Evolutionary conservation across 371 early-diverging fungal species (phyloP).

Genomic region (Rhizopus delemar): DNA sequence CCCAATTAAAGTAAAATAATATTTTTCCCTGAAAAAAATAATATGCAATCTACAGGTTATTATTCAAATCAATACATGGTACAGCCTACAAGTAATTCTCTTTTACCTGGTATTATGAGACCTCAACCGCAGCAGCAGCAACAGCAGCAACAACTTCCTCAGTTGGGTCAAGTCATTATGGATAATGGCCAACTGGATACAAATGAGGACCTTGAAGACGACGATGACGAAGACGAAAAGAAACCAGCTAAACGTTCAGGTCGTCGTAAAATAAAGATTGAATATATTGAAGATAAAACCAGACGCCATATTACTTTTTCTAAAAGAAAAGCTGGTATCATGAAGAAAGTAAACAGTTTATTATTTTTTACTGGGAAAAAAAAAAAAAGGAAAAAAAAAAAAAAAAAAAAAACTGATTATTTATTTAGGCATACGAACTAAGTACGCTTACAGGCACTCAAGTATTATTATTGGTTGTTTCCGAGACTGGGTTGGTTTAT

Average conservation of each 20-base stretch:
- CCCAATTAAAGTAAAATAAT: constrained; percentile 3
- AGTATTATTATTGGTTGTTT: constrained; percentile 90
- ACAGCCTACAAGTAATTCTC: constrained; percentile 7
- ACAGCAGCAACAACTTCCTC: constrained; percentile 10
- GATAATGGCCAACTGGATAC: constrained; percentile 20
- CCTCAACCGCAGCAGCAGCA: constrained; percentile 18
- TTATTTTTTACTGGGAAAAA: background rate
- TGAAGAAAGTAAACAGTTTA: constrained; percentile 80
- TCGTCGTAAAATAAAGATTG: constrained; percentile 91
- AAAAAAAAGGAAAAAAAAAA: background rate
- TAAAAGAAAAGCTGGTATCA: constrained; percentile 96
- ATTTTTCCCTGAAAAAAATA: constrained; percentile 6
- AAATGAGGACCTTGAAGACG: constrained; percentile 15
- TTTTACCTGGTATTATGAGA: background rate
- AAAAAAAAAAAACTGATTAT: background rate
- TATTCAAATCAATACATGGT: constrained; percentile 23
- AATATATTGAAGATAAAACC: constrained; percentile 90
- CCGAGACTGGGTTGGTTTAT: constrained; percentile 96
- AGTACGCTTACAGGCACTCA: constrained; percentile 95
- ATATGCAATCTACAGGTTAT: constrained; percentile 30
- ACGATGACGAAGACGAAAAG: constrained; percentile 38
- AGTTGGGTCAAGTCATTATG: constrained; percentile 17
- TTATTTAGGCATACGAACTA: constrained; percentile 86
- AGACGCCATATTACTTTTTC: constrained; percentile 94
- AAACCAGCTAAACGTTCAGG: constrained; percentile 66